Base-by-base conservation (phyloP, 2,329 filamentous ascomycete species). In the Ophiostoma novo-ulmi region DNA sequence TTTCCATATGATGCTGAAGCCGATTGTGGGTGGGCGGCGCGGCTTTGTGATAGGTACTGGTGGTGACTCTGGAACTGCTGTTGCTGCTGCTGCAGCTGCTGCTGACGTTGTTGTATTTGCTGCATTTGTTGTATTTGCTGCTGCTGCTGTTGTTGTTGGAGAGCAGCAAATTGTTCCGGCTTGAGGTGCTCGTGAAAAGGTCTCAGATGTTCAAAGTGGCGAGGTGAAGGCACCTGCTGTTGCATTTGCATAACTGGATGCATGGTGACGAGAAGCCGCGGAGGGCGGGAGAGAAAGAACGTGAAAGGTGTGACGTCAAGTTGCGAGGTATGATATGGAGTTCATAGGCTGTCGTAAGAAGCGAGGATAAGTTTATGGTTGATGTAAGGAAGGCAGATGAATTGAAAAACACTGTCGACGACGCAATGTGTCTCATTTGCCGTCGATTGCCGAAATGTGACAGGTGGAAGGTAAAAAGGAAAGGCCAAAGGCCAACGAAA, bases 191-290 rank as follows among this genome's bases (percentile, higher is more conserved):
- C 73, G 38, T 78, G 75, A 69, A 77, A 74, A 44, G 76, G 73
- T 64, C 76, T 76, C 69, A 79, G 77, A 66, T 78, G 74, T 72
- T 82, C 80, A 75, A 80, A 77, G 71, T 79, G 80, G 70, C 79
- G 78, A 72, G 80, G 78, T 65, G 80, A 78, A 71, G 81, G 83
- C 82, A 84, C 82, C 81, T 80, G 80, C 75, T 78, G 74, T 81
- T 83, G 82, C 80, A 81, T 82, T 77, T 86, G 84, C 72, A 85
- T 78, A 73, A 83, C 79, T 74, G 84, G 83, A 72, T 85, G 80
- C 83, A 73, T 64, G 71, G 71, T 73, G 39, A 14, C 38, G 63
- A n/a, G 72, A 26, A 14, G 48, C 22, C 35, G 61, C 39, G 11
- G 41, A 22, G 48, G 41, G 55, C 22, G 26, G 44, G 58, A n/a